Evolutionary conservation across 106 monocot genomes (phyloP).

Genomic region (Dactylorhiza incarnata): DNA sequence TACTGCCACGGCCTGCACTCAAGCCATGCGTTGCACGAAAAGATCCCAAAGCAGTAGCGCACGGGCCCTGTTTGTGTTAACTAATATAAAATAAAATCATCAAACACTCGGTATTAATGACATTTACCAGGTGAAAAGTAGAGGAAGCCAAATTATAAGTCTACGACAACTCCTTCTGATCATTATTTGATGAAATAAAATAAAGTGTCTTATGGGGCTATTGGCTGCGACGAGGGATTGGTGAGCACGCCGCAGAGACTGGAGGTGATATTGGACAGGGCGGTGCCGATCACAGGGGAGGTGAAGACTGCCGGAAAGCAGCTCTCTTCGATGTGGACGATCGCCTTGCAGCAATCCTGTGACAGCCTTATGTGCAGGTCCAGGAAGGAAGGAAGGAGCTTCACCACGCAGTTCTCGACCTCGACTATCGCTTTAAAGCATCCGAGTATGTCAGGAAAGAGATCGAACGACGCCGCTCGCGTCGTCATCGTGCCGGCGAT

Average conservation of each 20-base stretch:
- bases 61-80: too few relatives aligned
- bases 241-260: not conserved
- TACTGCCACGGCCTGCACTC: too few relatives aligned
- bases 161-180: too few relatives aligned
- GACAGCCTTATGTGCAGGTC: not conserved
- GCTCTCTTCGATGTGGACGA: not conserved
- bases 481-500: not conserved
- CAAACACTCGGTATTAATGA: too few relatives aligned
- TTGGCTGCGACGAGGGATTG: not conserved
- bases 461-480: not conserved
- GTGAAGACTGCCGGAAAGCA: not conserved
- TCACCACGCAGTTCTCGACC: conserved; percentile 1
- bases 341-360: not conserved
- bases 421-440: not conserved
- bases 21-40: too few relatives aligned
- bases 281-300: not conserved
- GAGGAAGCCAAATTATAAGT: too few relatives aligned
- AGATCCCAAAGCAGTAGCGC: too few relatives aligned
- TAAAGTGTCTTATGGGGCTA: not conserved
- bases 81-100: too few relatives aligned
- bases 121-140: too few relatives aligned
- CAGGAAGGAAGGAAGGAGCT: conserved; percentile 2
- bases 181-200: too few relatives aligned
- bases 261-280: too few relatives aligned
- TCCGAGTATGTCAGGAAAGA: not conserved